phyloP scores from a whole-genome alignment of 192 early-diverging fungal species.

The Entomortierella chlamydospora region DNA sequence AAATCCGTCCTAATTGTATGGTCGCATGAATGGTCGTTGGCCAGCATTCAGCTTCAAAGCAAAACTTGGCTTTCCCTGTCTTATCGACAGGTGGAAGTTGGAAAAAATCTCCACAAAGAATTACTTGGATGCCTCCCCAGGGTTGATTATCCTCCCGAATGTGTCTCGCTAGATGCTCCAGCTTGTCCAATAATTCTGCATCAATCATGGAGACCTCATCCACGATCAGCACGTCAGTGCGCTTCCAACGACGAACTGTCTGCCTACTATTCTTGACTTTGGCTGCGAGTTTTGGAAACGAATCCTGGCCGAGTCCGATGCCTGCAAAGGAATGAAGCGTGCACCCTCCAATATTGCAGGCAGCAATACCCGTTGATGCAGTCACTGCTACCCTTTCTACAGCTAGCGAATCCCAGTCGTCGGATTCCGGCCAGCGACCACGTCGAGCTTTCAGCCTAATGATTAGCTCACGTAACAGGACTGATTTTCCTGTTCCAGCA shows the following conservation, averaged over 20 bases:
- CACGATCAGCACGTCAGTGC: constrained; percentile 72
- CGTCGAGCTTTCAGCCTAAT: constrained; percentile 16
- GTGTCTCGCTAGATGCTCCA: constrained; percentile 71
- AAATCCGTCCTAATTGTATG: constrained; percentile 79
- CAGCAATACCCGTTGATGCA: constrained; percentile 69
- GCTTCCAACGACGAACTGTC: constrained; percentile 70
- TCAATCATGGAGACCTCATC: constrained; percentile 89
- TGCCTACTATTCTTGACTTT: constrained; percentile 27
- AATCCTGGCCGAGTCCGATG: constrained; percentile 71
- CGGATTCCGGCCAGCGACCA: neutral
- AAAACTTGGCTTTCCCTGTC: constrained; percentile 56
- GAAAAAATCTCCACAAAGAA: constrained; percentile 81
- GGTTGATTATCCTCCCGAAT: constrained; percentile 51
- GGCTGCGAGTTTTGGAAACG: constrained; percentile 4
- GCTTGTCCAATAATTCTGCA: constrained; percentile 73
- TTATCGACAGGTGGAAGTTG: constrained; percentile 81
- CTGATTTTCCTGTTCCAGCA: constrained; percentile 62
- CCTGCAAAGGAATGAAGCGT: constrained; percentile 72
- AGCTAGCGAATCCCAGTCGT: constrained; percentile 23
- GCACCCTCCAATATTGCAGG: constrained; percentile 67
- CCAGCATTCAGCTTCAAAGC: constrained; percentile 76
- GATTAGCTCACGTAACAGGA: constrained; percentile 56
- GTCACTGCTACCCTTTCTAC: constrained; percentile 57
- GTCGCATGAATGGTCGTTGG: constrained; percentile 56
- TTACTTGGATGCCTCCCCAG: constrained; percentile 83